These are phyloP conservation scores for Hypomyces perniciosus DNA, from an alignment of 2,329 filamentous ascomycete species.

Conservation along the genomic window DNA sequence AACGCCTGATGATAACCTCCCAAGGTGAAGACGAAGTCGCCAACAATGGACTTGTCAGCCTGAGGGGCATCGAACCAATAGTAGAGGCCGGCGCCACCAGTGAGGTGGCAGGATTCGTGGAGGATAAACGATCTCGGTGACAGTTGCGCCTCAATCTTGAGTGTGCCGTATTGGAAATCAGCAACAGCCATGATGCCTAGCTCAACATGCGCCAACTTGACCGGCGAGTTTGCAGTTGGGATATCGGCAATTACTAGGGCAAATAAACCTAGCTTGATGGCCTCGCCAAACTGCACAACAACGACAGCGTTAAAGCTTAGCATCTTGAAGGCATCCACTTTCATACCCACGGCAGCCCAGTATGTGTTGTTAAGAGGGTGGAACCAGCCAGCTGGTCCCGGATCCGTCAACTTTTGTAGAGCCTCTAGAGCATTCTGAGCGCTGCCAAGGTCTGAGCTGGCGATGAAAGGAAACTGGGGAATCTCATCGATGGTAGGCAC, in stretches of 20 bases:
- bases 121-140: slow-evolving; percentile 36
- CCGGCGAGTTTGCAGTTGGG: slow-evolving; percentile 15
- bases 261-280: slow-evolving; percentile 30
- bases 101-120: slow-evolving; percentile 33
- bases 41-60: slow-evolving; percentile 19
- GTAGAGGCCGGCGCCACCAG: slow-evolving; percentile 36
- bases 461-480: slow-evolving; percentile 17
- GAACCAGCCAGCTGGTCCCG: slow-evolving; percentile 25
- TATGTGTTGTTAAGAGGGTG: slow-evolving; percentile 21
- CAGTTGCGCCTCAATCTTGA: slow-evolving; percentile 35
- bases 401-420: slow-evolving; percentile 3
- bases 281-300: slow-evolving; percentile 25
- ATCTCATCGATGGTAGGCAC: slow-evolving; percentile 22
- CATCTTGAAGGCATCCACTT: slow-evolving; percentile 33
- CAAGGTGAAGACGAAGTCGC: slow-evolving; percentile 39
- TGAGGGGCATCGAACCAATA: slow-evolving; percentile 30
- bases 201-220: slow-evolving; percentile 31
- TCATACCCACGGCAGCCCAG: slow-evolving; percentile 36
- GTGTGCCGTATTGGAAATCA: slow-evolving; percentile 29
- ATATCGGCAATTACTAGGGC: slow-evolving; percentile 25
- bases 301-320: slow-evolving; percentile 30
- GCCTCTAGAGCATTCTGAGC: slow-evolving; percentile 3
- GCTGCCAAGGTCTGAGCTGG: neutral
- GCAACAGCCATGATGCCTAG: slow-evolving; percentile 29
- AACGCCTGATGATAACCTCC: slow-evolving; percentile 40